Evolutionary conservation across 495 filamentous ascomycete species (phyloP), one percentile per base, ranked within the genome.

Genomic region (Podospora anserina): DNA sequence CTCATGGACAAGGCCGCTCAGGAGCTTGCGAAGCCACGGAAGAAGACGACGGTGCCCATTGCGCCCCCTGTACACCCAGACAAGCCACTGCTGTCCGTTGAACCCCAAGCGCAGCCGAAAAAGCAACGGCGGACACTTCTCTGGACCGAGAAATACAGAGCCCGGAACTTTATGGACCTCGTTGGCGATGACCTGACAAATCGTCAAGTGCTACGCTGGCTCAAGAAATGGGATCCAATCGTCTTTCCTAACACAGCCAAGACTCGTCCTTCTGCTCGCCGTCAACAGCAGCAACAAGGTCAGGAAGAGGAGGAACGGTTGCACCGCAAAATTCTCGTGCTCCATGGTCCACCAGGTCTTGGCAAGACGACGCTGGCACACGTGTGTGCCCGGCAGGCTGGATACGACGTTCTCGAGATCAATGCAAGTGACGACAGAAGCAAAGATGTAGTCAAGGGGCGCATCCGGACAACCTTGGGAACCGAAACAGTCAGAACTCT

Each of bases 331-430:
- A 92, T 99, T 30, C 81, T 99, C 39, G 83, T 99, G 72, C 81
- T 99, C 2, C 92, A 93, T 53, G 95, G 95, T 0, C 92, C 94
- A 7, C 94, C 95, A 2, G 95, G 95, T 4, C 82, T 99, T 16
- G 95, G 95, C 15, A 99, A 99, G 82, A 99, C 95, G 0, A 99
- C 95, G 0, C 78, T 99, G 34, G 96, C 95, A 2, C 95, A 99
- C 79, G 95, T 99, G 7, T 97, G 95, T 76, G 95, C 95, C 0
- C 88, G 84, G 71, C 95, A 99, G 74, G 94, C 95, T 16, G 95
- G 95, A 19, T 99, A 97, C 75, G 94, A 97, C 72, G 91, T 96
- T 4, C 85, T 97, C 68, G 91, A 94, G 76, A 92, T 94, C 77
- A 94, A 94, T 70, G 91, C 92, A 18, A 92, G 89, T 68, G 91